Conservation (phyloP, 1,284 basidiomycete genomes). For the Tilletia walkeri region DNA sequence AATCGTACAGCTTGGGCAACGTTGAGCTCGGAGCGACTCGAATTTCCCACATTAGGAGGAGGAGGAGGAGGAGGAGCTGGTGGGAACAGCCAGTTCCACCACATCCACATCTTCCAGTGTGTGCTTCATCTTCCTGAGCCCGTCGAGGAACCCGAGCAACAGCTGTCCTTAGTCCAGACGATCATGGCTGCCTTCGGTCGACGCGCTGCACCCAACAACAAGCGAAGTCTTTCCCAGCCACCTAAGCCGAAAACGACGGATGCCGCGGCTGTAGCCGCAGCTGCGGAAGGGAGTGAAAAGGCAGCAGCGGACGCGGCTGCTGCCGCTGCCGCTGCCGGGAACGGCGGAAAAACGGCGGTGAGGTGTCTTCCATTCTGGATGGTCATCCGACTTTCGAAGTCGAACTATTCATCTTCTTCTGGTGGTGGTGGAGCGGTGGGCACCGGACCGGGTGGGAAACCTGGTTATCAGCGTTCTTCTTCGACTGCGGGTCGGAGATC, state of each 20-base stretch:
- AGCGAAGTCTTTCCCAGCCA: conserved; percentile 34
- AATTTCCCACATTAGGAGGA: conserved; percentile 10
- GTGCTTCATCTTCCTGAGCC: conserved; percentile 43
- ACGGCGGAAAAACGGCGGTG: conserved; percentile 22
- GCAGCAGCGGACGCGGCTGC: conserved; percentile 29
- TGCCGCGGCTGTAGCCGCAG: conserved; percentile 16
- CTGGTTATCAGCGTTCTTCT: not conserved
- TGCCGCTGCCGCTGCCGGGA: conserved; percentile 31
- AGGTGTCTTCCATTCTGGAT: conserved; percentile 44
- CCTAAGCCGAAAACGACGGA: conserved; percentile 27
- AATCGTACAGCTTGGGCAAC: conserved; percentile 36
- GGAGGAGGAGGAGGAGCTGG: conserved; percentile 27
- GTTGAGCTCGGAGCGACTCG: conserved; percentile 26
- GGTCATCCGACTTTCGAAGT: conserved; percentile 40
- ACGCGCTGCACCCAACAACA: conserved; percentile 28
- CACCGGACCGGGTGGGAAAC: not conserved
- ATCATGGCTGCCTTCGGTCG: conserved; percentile 50
- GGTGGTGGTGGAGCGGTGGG: not conserved
- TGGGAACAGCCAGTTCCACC: conserved; percentile 31
- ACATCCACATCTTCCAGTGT: conserved; percentile 51
- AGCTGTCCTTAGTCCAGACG: conserved; percentile 39
- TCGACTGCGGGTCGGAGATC: conserved; percentile 5
- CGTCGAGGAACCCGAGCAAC: conserved; percentile 25
- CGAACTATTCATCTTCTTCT: not conserved
- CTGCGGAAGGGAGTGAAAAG: not conserved